Conservation (phyloP, 1,139 yeast species). For the Scheffersomyces quercinus region DNA sequence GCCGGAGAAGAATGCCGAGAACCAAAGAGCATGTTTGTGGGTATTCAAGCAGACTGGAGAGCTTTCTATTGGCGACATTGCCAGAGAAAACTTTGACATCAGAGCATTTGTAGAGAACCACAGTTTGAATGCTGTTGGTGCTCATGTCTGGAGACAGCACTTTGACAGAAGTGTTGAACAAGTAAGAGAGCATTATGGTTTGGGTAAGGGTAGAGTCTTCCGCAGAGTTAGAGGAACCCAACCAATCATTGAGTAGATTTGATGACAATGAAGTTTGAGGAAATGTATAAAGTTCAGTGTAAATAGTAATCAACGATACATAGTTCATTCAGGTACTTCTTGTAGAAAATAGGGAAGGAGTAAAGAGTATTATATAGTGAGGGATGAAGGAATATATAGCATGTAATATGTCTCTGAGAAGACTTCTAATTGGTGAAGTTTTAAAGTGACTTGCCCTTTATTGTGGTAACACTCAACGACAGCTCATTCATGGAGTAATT, state of each 20-base stretch:
- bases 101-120: conserved; percentile 61
- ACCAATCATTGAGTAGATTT: conserved; percentile 16
- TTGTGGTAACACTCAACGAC: too few species aligned
- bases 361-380: too few species aligned
- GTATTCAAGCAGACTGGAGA: conserved; percentile 68
- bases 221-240: conserved; percentile 47
- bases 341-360: too few species aligned
- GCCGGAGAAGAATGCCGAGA: conserved; percentile 84
- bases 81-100: conserved; percentile 55
- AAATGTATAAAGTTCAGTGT: conserved; percentile 3
- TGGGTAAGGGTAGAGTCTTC: conserved; percentile 75
- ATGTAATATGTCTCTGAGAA: too few species aligned
- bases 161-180: conserved; percentile 76
- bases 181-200: conserved; percentile 70
- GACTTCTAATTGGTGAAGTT: too few species aligned
- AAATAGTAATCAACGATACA: conserved; percentile 3
- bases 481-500: too few species aligned
- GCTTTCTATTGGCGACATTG: conserved; percentile 13
- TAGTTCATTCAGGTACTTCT: too few species aligned
- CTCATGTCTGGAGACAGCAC: conserved; percentile 85
- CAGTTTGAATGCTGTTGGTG: conserved; percentile 76
- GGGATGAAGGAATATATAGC: too few species aligned
- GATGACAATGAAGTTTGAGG: neutral
- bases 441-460: too few species aligned
- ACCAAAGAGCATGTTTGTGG: conserved; percentile 88